phyloP scores from a whole-genome alignment of 768 basidiomycete species.

The Rhodocollybia butyracea region DNA sequence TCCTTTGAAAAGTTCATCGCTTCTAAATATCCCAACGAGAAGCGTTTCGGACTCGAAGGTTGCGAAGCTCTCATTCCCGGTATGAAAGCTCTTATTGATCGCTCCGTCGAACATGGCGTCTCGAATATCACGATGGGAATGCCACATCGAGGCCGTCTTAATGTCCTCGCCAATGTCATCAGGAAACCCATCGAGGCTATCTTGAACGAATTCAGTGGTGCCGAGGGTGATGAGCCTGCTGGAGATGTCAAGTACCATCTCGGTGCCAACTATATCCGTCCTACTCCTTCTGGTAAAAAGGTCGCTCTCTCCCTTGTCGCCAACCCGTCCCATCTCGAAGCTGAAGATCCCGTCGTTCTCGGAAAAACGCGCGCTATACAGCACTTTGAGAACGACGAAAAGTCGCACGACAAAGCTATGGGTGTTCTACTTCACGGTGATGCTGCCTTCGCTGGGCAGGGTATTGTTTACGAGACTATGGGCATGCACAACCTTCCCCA shows the following conservation, averaged over 20 bases:
- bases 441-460: constrained; percentile 97
- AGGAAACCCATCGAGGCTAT: constrained; percentile 98
- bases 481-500: constrained; percentile 93
- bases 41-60: constrained; percentile 98
- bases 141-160: constrained; percentile 98
- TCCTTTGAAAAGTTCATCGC: constrained; percentile 98
- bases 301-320: constrained; percentile 96
- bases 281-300: constrained; percentile 97
- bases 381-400: constrained; percentile 88
- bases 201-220: constrained; percentile 91
- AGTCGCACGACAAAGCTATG: constrained; percentile 82
- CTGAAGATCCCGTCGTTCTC: constrained; percentile 96
- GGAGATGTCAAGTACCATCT: constrained; percentile 99
- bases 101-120: constrained; percentile 94
- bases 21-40: constrained; percentile 98
- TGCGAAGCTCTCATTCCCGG: constrained; percentile 97
- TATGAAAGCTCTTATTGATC: constrained; percentile 99
- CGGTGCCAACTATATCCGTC: constrained; percentile 97
- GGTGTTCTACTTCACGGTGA: constrained; percentile 95
- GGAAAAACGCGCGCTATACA: constrained; percentile 98
- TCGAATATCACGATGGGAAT: constrained; percentile 98
- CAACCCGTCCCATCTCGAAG: constrained; percentile 97
- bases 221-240: constrained; percentile 70
- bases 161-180: constrained; percentile 97
- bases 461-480: constrained; percentile 99